Conservation (phyloP, 176 grass and related monocot genomes). For the Lolium rigidum region DNA sequence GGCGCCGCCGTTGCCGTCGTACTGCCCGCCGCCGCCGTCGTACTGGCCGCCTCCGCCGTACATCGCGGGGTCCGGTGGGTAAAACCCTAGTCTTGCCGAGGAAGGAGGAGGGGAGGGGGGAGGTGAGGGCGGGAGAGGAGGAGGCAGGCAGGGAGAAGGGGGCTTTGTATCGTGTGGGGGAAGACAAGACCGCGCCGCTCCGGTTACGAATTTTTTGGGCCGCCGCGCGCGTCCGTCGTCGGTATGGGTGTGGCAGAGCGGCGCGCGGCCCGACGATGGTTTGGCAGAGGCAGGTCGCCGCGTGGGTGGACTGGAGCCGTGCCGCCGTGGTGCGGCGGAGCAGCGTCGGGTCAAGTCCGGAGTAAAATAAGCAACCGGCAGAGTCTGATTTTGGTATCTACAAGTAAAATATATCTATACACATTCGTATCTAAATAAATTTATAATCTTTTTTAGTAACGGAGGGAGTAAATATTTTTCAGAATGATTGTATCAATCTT, state of each 20-base stretch:
- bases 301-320: too few relatives aligned
- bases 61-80: neutral
- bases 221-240: neutral
- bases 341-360: neutral
- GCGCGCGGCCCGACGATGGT: neutral
- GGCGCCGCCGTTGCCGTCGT: neutral
- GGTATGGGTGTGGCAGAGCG: neutral
- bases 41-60: neutral
- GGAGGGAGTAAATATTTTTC: too few relatives aligned
- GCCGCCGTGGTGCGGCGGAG: neutral
- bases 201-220: neutral
- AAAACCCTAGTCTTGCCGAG: constrained; percentile 12
- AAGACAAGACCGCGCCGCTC: neutral
- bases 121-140: constrained; percentile 5
- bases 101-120: constrained; percentile 14
- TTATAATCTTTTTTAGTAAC: too few relatives aligned
- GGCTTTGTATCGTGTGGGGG: neutral
- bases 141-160: neutral
- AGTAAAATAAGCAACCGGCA: neutral
- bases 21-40: neutral
- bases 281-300: too few relatives aligned
- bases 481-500: too few relatives aligned
- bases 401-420: too few relatives aligned
- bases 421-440: too few relatives aligned
- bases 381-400: neutral